A percentile compares a stretch with the other conserved stretches of the same genome.
These are phyloP conservation scores for Fusarium hainanense DNA, from an alignment of 2,329 filamentous ascomycete genomes.

Conservation along the genomic window DNA sequence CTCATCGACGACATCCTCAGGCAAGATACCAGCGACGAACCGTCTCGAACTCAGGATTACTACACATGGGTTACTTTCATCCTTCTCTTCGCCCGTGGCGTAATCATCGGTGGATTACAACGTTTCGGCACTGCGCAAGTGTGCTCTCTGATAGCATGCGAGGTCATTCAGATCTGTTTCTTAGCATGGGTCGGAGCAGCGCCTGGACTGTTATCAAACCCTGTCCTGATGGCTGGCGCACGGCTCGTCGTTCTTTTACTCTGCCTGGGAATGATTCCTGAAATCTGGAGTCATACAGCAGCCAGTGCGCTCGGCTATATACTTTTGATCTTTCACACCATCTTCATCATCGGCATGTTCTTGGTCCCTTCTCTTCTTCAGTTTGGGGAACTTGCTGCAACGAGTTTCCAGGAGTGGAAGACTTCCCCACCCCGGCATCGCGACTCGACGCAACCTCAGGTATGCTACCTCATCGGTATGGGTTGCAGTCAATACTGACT, in stretches of 20 bases:
- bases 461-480: background rate
- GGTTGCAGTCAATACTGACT: slow-evolving; percentile 56
- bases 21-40: slow-evolving; percentile 64
- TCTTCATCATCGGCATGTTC: slow-evolving; percentile 56
- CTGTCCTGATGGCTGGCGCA: background rate
- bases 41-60: slow-evolving; percentile 60
- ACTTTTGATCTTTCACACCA: slow-evolving; percentile 72
- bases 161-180: slow-evolving; percentile 28
- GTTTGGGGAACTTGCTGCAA: slow-evolving; percentile 4
- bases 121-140: slow-evolving; percentile 24
- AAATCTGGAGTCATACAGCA: slow-evolving; percentile 68
- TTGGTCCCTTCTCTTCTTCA: slow-evolving; percentile 31
- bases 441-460: slow-evolving; percentile 27
- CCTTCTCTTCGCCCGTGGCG: slow-evolving; percentile 30
- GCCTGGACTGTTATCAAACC: slow-evolving; percentile 49
- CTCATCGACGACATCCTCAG: slow-evolving; percentile 67
- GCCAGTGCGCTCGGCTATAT: slow-evolving; percentile 78
- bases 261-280: slow-evolving; percentile 63
- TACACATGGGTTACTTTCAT: slow-evolving; percentile 47
- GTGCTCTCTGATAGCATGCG: slow-evolving; percentile 25
- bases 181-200: slow-evolving; percentile 68
- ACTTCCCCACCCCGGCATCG: background rate
- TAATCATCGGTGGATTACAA: slow-evolving; percentile 33
- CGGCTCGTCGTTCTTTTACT: slow-evolving; percentile 36
- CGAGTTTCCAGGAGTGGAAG: background rate